These are phyloP conservation scores for Juglanconis sp. DNA, from an alignment of 2,329 filamentous ascomycete genomes.

Conservation along the genomic window DNA sequence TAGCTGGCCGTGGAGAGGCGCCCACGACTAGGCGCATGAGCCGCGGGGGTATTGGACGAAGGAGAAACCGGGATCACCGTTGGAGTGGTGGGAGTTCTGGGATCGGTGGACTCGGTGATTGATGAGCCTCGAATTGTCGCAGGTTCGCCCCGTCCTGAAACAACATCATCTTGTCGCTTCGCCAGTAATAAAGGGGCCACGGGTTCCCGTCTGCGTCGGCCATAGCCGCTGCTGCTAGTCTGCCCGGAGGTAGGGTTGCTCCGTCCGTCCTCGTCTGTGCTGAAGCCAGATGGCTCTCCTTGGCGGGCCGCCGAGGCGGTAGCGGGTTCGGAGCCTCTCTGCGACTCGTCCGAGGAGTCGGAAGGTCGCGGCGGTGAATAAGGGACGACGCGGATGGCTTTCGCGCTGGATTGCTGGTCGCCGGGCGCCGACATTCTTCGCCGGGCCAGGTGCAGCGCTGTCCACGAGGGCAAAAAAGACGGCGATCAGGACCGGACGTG, in stretches of 20 bases:
- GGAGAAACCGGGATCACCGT: constrained; percentile 35
- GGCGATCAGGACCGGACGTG: constrained; percentile 25
- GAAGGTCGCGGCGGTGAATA: constrained; percentile 43
- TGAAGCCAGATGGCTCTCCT: not conserved
- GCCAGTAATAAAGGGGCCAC: constrained; percentile 14
- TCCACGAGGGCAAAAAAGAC: constrained; percentile 16
- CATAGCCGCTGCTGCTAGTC: not conserved
- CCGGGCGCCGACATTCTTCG: constrained; percentile 26
- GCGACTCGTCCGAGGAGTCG: constrained; percentile 12
- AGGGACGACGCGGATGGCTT: constrained; percentile 45
- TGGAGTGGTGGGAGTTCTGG: constrained; percentile 26
- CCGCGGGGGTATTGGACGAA: constrained; percentile 34
- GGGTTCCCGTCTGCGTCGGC: constrained; percentile 10
- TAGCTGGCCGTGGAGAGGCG: constrained; percentile 13
- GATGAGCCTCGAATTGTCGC: constrained; percentile 29
- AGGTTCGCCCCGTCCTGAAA: constrained; percentile 44
- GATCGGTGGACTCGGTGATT: constrained; percentile 27
- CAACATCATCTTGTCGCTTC: constrained; percentile 30
- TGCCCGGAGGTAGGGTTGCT: constrained; percentile 3
- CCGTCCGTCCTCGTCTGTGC: constrained; percentile 8
- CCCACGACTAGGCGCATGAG: constrained; percentile 31
- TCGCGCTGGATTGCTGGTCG: constrained; percentile 32
- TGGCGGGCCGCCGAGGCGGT: not conserved
- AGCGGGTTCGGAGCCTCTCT: constrained; percentile 8
- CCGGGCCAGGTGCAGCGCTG: constrained; percentile 16